Conservation (phyloP, 1,139 yeast genomes). For the Yamadazyma sp. region DNA sequence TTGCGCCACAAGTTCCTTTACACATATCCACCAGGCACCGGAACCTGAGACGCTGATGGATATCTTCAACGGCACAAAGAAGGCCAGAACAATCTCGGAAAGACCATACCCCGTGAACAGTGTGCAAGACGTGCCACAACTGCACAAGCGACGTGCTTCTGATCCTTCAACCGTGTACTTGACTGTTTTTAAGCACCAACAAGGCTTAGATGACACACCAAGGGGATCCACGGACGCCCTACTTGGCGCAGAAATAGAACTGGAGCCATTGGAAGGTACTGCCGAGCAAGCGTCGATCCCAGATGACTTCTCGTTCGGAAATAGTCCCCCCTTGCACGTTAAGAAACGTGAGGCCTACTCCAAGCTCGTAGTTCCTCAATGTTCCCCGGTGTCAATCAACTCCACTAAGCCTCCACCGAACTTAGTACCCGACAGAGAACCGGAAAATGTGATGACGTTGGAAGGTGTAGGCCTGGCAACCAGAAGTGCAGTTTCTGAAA, state of each 20-base stretch:
- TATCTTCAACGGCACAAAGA: neutral
- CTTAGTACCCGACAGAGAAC: neutral
- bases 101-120: no score
- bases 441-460: neutral
- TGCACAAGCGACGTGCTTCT: neutral
- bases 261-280: neutral
- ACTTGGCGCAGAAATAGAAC: neutral
- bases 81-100: neutral
- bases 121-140: neutral
- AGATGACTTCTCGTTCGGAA: constrained; percentile 7
- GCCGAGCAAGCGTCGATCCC: neutral
- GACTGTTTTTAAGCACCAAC: neutral
- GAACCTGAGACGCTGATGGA: neutral
- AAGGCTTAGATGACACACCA: neutral
- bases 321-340: constrained; percentile 13
- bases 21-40: neutral
- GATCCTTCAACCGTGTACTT: neutral
- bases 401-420: neutral
- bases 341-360: constrained; percentile 4
- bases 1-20: neutral
- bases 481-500: neutral
- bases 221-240: neutral
- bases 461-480: neutral
- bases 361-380: constrained; percentile 3
- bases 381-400: neutral